These are phyloP conservation scores for Parasitella parasitica DNA, from an alignment of 371 early-diverging fungal genomes.

Conservation along the genomic window DNA sequence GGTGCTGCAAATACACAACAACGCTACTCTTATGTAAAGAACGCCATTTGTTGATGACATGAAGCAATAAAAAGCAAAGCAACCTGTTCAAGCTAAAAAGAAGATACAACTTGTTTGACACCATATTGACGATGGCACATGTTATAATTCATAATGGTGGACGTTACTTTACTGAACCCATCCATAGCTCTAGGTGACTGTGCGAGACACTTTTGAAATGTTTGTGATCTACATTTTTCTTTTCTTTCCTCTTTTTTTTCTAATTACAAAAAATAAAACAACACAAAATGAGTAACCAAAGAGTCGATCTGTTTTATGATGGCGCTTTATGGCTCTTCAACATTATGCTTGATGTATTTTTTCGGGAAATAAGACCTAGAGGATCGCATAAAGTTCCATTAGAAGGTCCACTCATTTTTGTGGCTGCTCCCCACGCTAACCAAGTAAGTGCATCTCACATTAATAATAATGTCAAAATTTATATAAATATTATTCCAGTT, in stretches of 20 bases:
- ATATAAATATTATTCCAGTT: constrained; percentile 53
- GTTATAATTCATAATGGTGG: too few species aligned
- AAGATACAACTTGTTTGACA: too few species aligned
- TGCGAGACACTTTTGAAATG: too few species aligned
- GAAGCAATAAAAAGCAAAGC: too few species aligned
- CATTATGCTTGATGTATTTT: constrained; percentile 77
- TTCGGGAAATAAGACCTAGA: constrained; percentile 85
- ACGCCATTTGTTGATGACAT: too few species aligned
- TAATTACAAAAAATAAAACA: background rate
- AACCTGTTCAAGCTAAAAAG: too few species aligned
- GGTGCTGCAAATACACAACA: too few species aligned
- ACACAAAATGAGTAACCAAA: background rate
- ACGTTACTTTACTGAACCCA: too few species aligned
- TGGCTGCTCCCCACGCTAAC: constrained; percentile 95
- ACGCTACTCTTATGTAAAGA: too few species aligned
- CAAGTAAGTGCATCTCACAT: constrained; percentile 56
- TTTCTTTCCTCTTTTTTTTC: background rate
- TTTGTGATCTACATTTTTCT: too few species aligned
- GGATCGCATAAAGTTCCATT: constrained; percentile 86
- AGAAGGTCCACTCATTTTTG: constrained; percentile 90
- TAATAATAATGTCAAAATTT: background rate
- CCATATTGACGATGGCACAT: too few species aligned
- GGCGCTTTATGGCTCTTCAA: constrained; percentile 56
- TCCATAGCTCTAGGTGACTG: too few species aligned
- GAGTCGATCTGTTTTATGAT: constrained; percentile 31